Conservation (phyloP, 2,329 filamentous ascomycete species). For the Pestalotiopsis sp. region DNA sequence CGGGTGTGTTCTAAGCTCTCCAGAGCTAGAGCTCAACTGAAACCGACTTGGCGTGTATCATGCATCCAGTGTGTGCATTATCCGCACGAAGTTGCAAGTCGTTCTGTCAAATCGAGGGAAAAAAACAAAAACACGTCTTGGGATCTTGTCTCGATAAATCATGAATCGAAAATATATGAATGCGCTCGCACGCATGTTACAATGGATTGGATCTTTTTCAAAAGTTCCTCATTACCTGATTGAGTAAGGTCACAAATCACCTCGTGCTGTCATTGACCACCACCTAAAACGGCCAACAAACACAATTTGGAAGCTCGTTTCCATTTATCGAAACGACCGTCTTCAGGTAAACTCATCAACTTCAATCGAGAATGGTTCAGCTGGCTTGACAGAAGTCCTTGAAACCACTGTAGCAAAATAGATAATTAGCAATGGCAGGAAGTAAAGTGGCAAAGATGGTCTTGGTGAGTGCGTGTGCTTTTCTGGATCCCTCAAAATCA, state of each 20-base stretch:
- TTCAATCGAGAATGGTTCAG: not conserved
- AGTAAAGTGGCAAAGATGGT: not conserved
- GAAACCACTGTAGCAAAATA: not conserved
- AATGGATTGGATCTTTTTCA: not conserved
- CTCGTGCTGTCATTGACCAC: not conserved
- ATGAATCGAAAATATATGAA: not conserved
- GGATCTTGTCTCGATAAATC: not conserved
- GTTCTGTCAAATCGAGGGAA: not conserved
- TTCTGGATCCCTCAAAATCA: not conserved
- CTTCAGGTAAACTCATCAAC: not conserved
- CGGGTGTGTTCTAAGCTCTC: not conserved
- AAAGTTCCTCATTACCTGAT: not conserved
- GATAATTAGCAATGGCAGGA: not conserved
- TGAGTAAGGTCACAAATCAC: not conserved
- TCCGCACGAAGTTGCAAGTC: not conserved
- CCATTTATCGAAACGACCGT: not conserved
- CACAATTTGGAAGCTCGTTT: not conserved
- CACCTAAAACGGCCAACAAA: not conserved
- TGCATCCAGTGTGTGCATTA: not conserved
- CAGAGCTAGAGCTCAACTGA: not conserved
- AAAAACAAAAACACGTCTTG: not conserved
- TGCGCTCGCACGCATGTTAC: not conserved
- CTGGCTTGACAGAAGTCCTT: not conserved
- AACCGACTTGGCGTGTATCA: not conserved
- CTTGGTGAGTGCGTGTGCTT: not conserved